Evolutionary conservation across 2,329 filamentous ascomycete genomes (phyloP), one percentile per base, ranked within the genome.

Genomic region (Coniochaeta sp.): DNA sequence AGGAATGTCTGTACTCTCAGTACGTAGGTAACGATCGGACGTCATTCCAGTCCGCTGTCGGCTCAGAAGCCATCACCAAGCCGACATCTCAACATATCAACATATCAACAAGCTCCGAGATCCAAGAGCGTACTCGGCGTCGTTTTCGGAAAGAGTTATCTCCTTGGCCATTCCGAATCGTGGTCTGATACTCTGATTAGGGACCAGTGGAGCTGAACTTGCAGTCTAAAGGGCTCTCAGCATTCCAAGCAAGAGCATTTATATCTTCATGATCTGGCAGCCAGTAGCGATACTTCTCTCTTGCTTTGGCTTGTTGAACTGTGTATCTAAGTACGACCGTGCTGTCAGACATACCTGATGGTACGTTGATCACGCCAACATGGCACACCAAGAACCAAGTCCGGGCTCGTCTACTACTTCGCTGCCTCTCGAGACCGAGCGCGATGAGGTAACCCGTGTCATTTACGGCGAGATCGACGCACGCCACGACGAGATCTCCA

Each of bases 391-490:
- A 4, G 55, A 57, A 57, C 55, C 38, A 9, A 57, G 55, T 34
- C 55, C 55, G 22, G 36, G 24, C 12, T 57, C 55, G n/a, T 57
- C 55, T 5, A 40, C 55, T 12, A 30, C 36, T 9, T 44, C 34
- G 24, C 22, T 44, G 7, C 38, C 34, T 4, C 17, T 44, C 2
- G 34, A 34, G 36, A 28, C 24, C n/a, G n/a, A 34, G 54, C 68
- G 30, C 8, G 59, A 58, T 44, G 55, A 44, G 19, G 22, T 42
- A n/a, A 4, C 60, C 12, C 47, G 28, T 6, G 28, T 59, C 22
- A 68, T 70, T 59, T 54, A 63, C 16, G 32, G 55, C 28, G 65
- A 63, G 57, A 65, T 69, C 24, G 22, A 60, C 8, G 40, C 36
- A 9, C 60, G 59, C 6, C 60, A 62, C 28, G 24, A 42, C 24